These are phyloP conservation scores for Fusarium clavum DNA, from an alignment of 2,329 filamentous ascomycete species.

Conservation along the genomic window DNA sequence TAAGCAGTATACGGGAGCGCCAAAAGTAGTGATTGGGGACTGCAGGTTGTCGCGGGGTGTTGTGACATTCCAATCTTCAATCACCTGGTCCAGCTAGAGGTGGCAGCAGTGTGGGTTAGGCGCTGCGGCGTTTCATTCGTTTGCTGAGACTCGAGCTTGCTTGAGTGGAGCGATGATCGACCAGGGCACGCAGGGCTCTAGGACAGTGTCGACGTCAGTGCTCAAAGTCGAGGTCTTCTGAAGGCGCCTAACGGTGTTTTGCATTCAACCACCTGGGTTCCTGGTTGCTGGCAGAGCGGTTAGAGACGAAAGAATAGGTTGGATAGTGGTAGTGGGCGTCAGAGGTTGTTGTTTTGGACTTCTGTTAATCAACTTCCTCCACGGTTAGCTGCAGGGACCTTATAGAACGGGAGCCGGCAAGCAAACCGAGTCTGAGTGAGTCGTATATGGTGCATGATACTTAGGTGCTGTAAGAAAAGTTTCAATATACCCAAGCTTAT, in stretches of 20 bases:
- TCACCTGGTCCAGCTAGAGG: slow-evolving; percentile 46
- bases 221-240: slow-evolving; percentile 29
- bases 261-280: slow-evolving; percentile 17
- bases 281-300: slow-evolving; percentile 33
- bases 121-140: slow-evolving; percentile 52
- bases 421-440: slow-evolving; percentile 28
- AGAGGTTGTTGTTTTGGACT: slow-evolving; percentile 26
- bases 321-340: slow-evolving; percentile 26
- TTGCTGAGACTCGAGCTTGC: slow-evolving; percentile 44
- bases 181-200: slow-evolving; percentile 46
- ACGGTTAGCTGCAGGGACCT: slow-evolving; percentile 44
- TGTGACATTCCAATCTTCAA: slow-evolving; percentile 48
- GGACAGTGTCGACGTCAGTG: slow-evolving; percentile 44
- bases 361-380: slow-evolving; percentile 12
- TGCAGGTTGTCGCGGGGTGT: slow-evolving; percentile 44
- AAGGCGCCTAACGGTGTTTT: slow-evolving; percentile 33
- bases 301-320: slow-evolving; percentile 27
- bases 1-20: slow-evolving; percentile 40
- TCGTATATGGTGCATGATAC: not conserved
- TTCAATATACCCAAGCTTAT: not conserved
- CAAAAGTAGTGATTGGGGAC: slow-evolving; percentile 43
- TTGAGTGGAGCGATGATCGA: slow-evolving; percentile 48
- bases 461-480: not conserved
- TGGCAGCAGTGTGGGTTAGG: slow-evolving; percentile 47
- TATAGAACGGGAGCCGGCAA: slow-evolving; percentile 35